phyloP scores from a whole-genome alignment of 179 eudicot species.

The Beta macrorhiza region DNA sequence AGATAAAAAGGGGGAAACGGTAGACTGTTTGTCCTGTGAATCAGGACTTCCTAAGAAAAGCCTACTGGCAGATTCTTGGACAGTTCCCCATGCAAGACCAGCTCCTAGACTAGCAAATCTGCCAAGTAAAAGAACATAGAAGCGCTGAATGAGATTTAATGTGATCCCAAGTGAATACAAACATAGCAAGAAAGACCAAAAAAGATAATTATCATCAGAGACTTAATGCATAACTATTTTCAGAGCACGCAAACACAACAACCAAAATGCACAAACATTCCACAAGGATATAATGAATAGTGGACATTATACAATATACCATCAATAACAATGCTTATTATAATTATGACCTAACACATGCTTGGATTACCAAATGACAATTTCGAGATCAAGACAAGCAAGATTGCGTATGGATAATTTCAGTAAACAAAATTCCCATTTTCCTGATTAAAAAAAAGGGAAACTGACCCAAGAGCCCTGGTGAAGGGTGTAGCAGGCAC shows the following conservation, averaged over 20 bases:
- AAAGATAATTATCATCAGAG: neutral
- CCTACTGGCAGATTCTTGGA: conserved; percentile 90
- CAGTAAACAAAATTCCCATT: neutral
- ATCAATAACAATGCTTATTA: neutral
- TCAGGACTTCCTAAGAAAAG: conserved; percentile 56
- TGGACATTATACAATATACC: neutral
- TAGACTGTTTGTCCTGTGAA: conserved; percentile 49
- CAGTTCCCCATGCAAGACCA: conserved; percentile 98
- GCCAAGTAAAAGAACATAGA: conserved; percentile 21
- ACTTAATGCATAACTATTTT: neutral
- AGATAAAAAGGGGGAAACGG: conserved; percentile 68
- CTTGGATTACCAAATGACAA: neutral
- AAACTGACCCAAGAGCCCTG: conserved; percentile 80
- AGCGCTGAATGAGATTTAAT: neutral
- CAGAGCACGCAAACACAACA: neutral
- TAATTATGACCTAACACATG: neutral
- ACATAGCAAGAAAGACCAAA: neutral
- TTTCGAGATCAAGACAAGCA: neutral
- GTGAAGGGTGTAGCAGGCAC: conserved; percentile 87
- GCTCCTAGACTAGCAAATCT: conserved; percentile 98
- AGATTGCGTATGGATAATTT: neutral
- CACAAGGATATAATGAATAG: neutral
- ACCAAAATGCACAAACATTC: conserved; percentile 4
- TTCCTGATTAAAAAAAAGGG: neutral
- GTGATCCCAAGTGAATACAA: neutral